phyloP scores from a whole-genome alignment of 2,329 filamentous ascomycete genomes.

The Scytalidium sp. region DNA sequence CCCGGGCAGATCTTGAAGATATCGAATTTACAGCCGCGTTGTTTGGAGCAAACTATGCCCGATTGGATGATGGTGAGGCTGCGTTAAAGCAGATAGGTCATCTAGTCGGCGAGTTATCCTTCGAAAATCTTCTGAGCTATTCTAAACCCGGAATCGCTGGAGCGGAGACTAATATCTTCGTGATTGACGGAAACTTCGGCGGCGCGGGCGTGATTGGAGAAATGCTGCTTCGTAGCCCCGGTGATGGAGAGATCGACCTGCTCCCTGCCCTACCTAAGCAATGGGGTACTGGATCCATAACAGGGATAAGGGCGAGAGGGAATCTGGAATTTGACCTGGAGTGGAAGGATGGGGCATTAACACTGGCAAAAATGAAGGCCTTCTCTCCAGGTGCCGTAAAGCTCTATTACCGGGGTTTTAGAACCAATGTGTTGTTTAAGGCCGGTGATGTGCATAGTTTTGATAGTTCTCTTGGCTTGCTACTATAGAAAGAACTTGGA shows the following conservation, averaged over 20 bases:
- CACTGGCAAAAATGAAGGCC: constrained; percentile 2
- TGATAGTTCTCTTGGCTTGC: neutral
- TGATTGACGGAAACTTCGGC: constrained; percentile 1
- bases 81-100: constrained; percentile 1
- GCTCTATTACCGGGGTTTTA: neutral
- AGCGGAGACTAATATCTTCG: constrained; percentile 3
- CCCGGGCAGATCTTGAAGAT: constrained; percentile 3
- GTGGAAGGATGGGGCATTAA: constrained; percentile 27
- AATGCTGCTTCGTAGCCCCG: constrained; percentile 37
- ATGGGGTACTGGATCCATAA: constrained; percentile 32
- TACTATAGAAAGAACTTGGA: neutral
- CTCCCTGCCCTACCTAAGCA: constrained; percentile 34
- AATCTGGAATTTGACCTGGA: constrained; percentile 33
- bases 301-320: constrained; percentile 32
- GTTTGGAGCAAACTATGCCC: constrained; percentile 1
- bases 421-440: neutral
- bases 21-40: constrained; percentile 4
- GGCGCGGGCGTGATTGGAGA: constrained; percentile 40
- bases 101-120: constrained; percentile 2
- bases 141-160: constrained; percentile 3
- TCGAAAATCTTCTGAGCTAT: constrained; percentile 2
- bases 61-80: constrained; percentile 2
- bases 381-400: constrained; percentile 2
- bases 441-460: neutral
- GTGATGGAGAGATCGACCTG: constrained; percentile 30